Base-by-base conservation (phyloP, 2,329 filamentous ascomycete species). In the Talaromyces albobiverticillius region DNA sequence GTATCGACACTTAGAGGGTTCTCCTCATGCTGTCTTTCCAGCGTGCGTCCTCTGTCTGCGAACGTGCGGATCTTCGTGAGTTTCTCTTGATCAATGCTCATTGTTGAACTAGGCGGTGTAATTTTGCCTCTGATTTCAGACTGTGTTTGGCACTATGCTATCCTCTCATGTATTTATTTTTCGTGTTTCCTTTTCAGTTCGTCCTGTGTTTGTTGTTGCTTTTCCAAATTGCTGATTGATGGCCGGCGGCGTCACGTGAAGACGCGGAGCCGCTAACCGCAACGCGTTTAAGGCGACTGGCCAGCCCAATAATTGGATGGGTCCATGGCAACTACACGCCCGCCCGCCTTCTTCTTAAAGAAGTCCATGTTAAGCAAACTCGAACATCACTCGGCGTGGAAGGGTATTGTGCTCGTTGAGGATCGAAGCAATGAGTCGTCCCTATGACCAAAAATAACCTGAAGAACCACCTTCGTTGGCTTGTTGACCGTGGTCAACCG, bases 401-500 rank as follows among this genome's bases (percentile, higher is more conserved):
- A 51, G 38, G 20, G 25, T 34, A 25, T 36, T 22, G 42, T 23
- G 42, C 16, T 13, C 20, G 29, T 23, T 42, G 22, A 22, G 26
- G 6, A 3, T 36, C 16, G 54, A 25, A 41, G 50, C 53, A 29
- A 63, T 64, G 62, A 63, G 26, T 65, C 61, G 66, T 59, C 70
- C 69, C 67, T 71, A 79, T 79, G 76, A 78, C 76, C 66, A 76
- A 69, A 62, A 71, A 75, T 66, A 79, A 79, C 60, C 59, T 79
- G 51, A 63, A 64, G 50, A 61, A 66, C 60, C 74, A 76, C 65
- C 68, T 79, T 55, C 66, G 70, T 67, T 78, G 76, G 76, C 72
- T 79, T 55, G 59, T 78, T 59, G 67, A 67, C 55, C 71, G 67
- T 67, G 69, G 67, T 62, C 67, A 64, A 45, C 65, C 67, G 32